phyloP scores from a whole-genome alignment of 2,329 filamentous ascomycete genomes.

The Alternaria ethzedia region DNA sequence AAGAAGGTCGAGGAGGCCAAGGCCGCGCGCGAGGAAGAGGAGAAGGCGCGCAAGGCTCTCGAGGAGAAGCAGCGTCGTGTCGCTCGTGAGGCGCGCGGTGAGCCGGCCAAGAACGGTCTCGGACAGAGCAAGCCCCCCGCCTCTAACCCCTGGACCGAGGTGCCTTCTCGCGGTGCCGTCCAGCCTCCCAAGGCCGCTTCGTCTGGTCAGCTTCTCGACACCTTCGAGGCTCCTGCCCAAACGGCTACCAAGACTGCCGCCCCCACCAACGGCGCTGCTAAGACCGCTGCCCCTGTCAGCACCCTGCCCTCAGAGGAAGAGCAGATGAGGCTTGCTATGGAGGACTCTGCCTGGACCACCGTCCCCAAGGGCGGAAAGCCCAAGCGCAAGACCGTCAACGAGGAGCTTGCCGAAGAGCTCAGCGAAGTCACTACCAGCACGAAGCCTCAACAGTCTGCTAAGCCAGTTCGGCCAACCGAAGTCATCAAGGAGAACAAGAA shows the following conservation, averaged over 20 bases:
- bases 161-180: constrained; percentile 29
- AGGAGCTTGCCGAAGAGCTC: constrained; percentile 52
- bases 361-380: constrained; percentile 63
- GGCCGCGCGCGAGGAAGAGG: constrained; percentile 74
- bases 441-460: constrained; percentile 23
- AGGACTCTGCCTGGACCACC: constrained; percentile 64
- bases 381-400: constrained; percentile 57
- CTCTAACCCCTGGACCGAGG: constrained; percentile 62
- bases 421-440: constrained; percentile 25
- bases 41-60: constrained; percentile 76
- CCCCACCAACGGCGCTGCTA: constrained; percentile 49
- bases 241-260: constrained; percentile 46
- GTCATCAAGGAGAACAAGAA: constrained; percentile 37
- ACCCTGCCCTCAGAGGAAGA: constrained; percentile 66
- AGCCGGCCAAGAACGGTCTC: constrained; percentile 79
- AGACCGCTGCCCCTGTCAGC: constrained; percentile 52
- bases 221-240: constrained; percentile 55
- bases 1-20: constrained; percentile 86
- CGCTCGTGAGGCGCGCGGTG: constrained; percentile 82
- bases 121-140: constrained; percentile 55
- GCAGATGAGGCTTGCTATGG: constrained; percentile 60
- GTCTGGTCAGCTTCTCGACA: constrained; percentile 54
- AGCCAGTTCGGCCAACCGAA: constrained; percentile 32
- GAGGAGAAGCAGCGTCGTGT: constrained; percentile 83
- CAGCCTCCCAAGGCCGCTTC: constrained; percentile 29